phyloP scores from a whole-genome alignment of 257 asterid species.

The Nicotiana sylvestris region DNA sequence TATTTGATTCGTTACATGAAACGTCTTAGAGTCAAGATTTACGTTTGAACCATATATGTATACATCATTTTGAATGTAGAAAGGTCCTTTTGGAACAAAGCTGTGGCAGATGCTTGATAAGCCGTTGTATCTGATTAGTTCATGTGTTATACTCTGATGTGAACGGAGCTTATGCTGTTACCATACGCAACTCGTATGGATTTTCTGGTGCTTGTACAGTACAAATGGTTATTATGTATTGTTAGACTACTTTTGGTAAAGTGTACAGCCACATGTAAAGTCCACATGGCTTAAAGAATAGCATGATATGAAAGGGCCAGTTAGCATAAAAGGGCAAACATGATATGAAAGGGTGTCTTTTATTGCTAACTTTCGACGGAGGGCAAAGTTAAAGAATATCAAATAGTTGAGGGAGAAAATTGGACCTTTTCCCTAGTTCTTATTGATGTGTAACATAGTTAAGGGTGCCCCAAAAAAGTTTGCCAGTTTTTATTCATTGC shows the following conservation, averaged over 20 bases:
- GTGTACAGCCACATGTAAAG: background rate
- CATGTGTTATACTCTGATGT: too few species aligned
- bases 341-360: background rate
- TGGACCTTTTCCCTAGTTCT: background rate
- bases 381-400: background rate
- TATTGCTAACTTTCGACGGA: background rate
- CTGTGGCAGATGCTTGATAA: too few species aligned
- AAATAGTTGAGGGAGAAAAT: background rate
- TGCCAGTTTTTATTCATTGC: background rate
- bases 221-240: too few species aligned
- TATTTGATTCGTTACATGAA: too few species aligned
- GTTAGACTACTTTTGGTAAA: background rate
- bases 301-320: background rate
- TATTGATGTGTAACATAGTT: background rate
- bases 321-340: background rate
- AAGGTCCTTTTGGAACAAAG: too few species aligned
- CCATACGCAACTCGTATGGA: too few species aligned
- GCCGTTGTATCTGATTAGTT: too few species aligned
- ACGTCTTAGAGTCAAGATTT: too few species aligned
- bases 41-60: too few species aligned
- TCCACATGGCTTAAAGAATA: background rate
- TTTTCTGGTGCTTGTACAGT: too few species aligned
- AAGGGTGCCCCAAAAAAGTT: background rate
- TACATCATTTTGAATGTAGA: too few species aligned
- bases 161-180: too few species aligned